Percentiles rank a stretch among this genome's conserved stretches.
Evolutionary conservation across 345 rosid genomes (phyloP).

Genomic region (Eucalyptus dawsonii): DNA sequence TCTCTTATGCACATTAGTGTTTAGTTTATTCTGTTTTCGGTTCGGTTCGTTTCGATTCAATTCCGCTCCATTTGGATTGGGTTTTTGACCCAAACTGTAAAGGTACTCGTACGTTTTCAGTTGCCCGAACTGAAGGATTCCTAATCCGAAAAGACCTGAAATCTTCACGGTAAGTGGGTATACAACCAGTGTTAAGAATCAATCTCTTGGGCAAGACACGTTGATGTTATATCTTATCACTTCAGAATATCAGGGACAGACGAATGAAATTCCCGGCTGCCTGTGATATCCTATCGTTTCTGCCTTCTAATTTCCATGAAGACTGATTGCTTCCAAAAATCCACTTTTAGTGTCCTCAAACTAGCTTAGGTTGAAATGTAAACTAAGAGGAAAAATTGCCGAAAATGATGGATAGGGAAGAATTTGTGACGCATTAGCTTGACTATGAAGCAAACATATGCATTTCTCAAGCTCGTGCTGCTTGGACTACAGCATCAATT

Average conservation of each 20-base stretch:
- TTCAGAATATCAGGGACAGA: neutral
- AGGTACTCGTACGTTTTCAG: neutral
- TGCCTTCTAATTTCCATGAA: neutral
- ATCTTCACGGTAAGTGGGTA: neutral
- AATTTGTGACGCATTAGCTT: neutral
- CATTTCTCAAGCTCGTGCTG: neutral
- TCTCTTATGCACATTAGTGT: constrained; percentile 8
- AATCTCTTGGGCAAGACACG: neutral
- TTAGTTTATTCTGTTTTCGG: neutral
- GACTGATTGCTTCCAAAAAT: neutral
- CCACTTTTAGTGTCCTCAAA: neutral
- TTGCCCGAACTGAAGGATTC: neutral
- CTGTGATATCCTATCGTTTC: neutral
- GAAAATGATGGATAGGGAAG: neutral
- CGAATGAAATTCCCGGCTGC: neutral
- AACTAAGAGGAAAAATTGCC: neutral
- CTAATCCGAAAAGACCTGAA: neutral
- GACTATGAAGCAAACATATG: neutral
- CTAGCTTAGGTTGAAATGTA: neutral
- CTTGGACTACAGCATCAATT: neutral
- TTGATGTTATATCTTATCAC: neutral
- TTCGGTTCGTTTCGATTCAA: neutral
- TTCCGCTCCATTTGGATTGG: neutral
- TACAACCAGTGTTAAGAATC: neutral
- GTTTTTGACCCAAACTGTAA: neutral